Evolutionary conservation across 768 basidiomycete species (phyloP), one percentile per base, ranked within the genome.

Genomic region (Tubosaeta sp.): DNA sequence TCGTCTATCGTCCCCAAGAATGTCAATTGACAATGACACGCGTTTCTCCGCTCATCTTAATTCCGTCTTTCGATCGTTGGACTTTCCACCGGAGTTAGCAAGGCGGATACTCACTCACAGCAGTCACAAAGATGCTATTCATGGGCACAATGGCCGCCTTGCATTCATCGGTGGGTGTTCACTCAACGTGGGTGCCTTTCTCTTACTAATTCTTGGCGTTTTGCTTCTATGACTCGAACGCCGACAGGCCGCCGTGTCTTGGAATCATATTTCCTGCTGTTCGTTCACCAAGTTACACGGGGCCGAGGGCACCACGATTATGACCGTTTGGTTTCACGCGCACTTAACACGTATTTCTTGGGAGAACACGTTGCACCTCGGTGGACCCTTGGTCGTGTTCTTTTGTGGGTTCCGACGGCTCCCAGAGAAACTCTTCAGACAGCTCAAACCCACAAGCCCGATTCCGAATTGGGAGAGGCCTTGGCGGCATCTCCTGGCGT

Each of bases 51-150:
- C 76, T 30, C 85, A 91, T 65, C 73, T 89, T 32, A 75, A 81
- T 59, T 70, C 74, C 30, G 70, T 87, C 46, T 90, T 89, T 57
- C 68, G 78, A 4, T 78, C 84, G 13, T 72, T 92, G 43, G 70
- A 78, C 44, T 92, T 93, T 66, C 81, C 86, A 12, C 73, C 75
- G 5, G 84, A 87, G 56, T 73, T 90, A 41, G 85, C 87, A 8
- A 75, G 76, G 56, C 81, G 90, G 52, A 76, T 89, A 54, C 71
- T 92, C 56, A 93, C 90, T 3, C 90, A 93, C 63, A 75, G 76
- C 7, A 89, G 87, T 68, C 90, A 89, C 68, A 78, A 74, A 42
- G 73, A 79, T 48, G 84, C 87, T 25, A 55, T 65, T 43, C 67
- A 76, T 46, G 87, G 90, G 2, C 87, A 90, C 64, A 91, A 91